Evolutionary conservation across 768 basidiomycete species (phyloP), one percentile per base, ranked within the genome.

Genomic region (Suillus luteus): DNA sequence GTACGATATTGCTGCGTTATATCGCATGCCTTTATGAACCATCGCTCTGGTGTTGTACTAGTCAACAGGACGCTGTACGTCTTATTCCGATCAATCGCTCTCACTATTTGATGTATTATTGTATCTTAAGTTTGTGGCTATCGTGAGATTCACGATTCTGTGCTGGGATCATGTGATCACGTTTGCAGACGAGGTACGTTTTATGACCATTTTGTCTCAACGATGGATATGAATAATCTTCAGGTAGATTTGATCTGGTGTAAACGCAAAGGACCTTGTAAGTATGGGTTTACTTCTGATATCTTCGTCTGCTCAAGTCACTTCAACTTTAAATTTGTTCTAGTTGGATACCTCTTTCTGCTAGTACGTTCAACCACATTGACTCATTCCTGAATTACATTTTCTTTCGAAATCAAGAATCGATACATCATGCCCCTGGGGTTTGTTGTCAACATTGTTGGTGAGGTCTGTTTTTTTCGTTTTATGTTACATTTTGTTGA

Each of bases 351-450:
- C 41, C 69, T 80, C 22, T 79, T 80, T 57, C 61, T 78, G 12
- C 40, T 79, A 51, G 78, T 77, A 60, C 24, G 77, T 62, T 15
- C 17, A 37, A 19, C 33, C 27, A 22, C n/a, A 31, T 31, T 19
- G 2, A 10, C 60, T 17, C 35, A 37, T 49, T 31, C 33, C 10
- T 35, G 15, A 22, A 37, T 27, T 5, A n/a, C 5, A 33, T 48
- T 22, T 48, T 35, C 17, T 27, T n/a, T 43, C 8, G 9, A 22
- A 27, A 44, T 14, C 22, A 51, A 87, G 85, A 87, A 86, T 68
- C 82, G 86, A 15, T 87, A 87, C 65, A 70, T 87, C 19, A 85
- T 82, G 0, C 85, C 85, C 0, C 71, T 86, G 1, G 83, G 82
- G 2, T 88, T 88, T 68, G 79, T 86, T 15, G 70, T 86, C 60